These are phyloP conservation scores for Ustanciosporium gigantosporum DNA, from an alignment of 1,284 basidiomycete species.

Conservation along the genomic window DNA sequence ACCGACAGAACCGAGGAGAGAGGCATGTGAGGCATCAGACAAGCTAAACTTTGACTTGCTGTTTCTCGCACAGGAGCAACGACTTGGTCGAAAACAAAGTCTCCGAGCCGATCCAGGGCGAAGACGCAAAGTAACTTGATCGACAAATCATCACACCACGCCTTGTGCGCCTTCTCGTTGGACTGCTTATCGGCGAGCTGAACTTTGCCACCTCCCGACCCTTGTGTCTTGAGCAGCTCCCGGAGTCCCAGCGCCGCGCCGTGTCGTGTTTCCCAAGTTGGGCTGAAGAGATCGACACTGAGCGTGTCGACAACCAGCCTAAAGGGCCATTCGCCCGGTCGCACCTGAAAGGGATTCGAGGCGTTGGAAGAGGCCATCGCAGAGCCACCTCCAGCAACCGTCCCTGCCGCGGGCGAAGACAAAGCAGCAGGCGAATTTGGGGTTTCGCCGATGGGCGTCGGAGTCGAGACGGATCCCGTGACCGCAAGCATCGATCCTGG, in stretches of 20 bases:
- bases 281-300: conserved; percentile 78
- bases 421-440: conserved; percentile 18
- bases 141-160: conserved; percentile 86
- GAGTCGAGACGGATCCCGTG: conserved; percentile 22
- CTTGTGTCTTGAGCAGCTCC: conserved; percentile 85
- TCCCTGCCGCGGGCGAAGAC: conserved; percentile 15
- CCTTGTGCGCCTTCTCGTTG: conserved; percentile 67
- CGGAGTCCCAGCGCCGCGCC: conserved; percentile 89
- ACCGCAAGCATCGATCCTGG: conserved; percentile 30
- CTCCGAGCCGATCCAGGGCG: conserved; percentile 94
- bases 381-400: conserved; percentile 13
- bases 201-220: conserved; percentile 74
- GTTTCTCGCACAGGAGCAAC: conserved; percentile 96
- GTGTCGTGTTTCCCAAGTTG: conserved; percentile 90
- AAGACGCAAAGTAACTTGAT: conserved; percentile 86
- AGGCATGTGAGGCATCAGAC: conserved; percentile 84
- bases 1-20: conserved; percentile 74
- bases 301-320: conserved; percentile 79
- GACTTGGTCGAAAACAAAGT: conserved; percentile 96
- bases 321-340: conserved; percentile 83
- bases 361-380: conserved; percentile 30
- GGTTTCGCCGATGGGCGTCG: conserved; percentile 25
- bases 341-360: conserved; percentile 42
- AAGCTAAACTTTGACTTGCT: conserved; percentile 89
- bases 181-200: conserved; percentile 20